Evolutionary conservation across 1,284 basidiomycete genomes (phyloP).

Genomic region (Rhodotorula glutinis): DNA sequence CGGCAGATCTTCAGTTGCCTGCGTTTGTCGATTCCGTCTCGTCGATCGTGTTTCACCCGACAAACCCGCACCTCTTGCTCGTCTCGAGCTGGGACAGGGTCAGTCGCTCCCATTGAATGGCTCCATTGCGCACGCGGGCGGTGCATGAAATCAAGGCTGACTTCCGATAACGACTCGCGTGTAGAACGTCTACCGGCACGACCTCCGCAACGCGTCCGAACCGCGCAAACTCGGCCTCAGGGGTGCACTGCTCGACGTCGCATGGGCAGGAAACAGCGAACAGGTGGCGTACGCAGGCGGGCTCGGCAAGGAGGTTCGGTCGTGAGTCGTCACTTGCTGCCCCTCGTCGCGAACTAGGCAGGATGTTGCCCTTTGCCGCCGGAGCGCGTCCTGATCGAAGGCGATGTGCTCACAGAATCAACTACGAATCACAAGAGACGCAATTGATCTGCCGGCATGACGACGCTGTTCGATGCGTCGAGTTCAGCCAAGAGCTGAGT

Average conservation of each 20-base stretch:
- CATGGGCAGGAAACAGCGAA: constrained; percentile 36
- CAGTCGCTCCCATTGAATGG: constrained; percentile 44
- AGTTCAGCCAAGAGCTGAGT: constrained; percentile 51
- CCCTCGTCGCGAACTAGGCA: not conserved
- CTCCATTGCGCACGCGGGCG: too few species aligned
- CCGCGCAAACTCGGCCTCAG: constrained; percentile 49
- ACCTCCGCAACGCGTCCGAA: constrained; percentile 45
- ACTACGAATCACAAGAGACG: constrained; percentile 50
- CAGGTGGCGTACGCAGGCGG: constrained; percentile 50
- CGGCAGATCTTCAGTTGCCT: constrained; percentile 44
- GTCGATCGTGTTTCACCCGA: constrained; percentile 73
- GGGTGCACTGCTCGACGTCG: constrained; percentile 49
- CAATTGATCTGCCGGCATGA: constrained; percentile 52
- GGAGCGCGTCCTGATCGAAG: not conserved
- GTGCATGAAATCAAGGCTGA: too few species aligned
- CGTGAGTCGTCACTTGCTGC: constrained; percentile 47
- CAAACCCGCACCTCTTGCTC: constrained; percentile 68
- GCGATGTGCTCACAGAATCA: constrained; percentile 46
- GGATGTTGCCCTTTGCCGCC: too few species aligned
- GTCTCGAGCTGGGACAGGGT: constrained; percentile 87
- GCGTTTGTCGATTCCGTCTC: constrained; percentile 83
- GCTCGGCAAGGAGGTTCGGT: constrained; percentile 54
- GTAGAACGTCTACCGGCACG: constrained; percentile 49
- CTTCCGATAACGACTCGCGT: not conserved
- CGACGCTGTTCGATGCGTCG: constrained; percentile 50